These are phyloP conservation scores for Candida insectalens DNA, from an alignment of 805 yeast genomes.

Conservation along the genomic window DNA sequence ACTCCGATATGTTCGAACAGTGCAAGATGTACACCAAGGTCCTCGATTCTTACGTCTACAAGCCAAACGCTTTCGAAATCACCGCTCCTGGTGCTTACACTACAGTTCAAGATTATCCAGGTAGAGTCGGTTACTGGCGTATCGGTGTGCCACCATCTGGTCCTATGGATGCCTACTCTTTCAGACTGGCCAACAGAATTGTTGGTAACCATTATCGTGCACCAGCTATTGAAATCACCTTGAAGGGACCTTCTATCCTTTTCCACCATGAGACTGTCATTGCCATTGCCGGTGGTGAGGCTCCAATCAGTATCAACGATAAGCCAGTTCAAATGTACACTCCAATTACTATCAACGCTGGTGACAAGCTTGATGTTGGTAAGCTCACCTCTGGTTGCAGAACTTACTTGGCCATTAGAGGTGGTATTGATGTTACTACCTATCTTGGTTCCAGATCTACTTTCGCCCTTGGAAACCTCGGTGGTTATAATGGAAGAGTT, in stretches of 20 bases:
- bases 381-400: constrained; percentile 79
- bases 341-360: constrained; percentile 62
- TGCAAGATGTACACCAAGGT: constrained; percentile 84
- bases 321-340: constrained; percentile 49
- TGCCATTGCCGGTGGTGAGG: constrained; percentile 83
- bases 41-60: constrained; percentile 70
- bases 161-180: constrained; percentile 92
- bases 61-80: constrained; percentile 79
- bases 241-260: constrained; percentile 75
- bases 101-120: constrained; percentile 93
- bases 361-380: constrained; percentile 75
- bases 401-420: constrained; percentile 80
- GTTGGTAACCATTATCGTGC: constrained; percentile 80
- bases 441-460: constrained; percentile 95
- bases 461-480: constrained; percentile 86
- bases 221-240: constrained; percentile 86
- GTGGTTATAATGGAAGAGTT: constrained; percentile 91
- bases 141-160: constrained; percentile 98
- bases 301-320: constrained; percentile 59
- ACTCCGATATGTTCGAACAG: constrained; percentile 72
- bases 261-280: constrained; percentile 77
- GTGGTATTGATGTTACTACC: constrained; percentile 90
- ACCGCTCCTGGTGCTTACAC: constrained; percentile 90
- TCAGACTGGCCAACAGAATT: constrained; percentile 79
- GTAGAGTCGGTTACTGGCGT: constrained; percentile 79